Percentiles rank a stretch among this genome's conserved stretches.
Conservation (phyloP, 1,139 yeast genomes). For the Yamadazyma buinensis region DNA sequence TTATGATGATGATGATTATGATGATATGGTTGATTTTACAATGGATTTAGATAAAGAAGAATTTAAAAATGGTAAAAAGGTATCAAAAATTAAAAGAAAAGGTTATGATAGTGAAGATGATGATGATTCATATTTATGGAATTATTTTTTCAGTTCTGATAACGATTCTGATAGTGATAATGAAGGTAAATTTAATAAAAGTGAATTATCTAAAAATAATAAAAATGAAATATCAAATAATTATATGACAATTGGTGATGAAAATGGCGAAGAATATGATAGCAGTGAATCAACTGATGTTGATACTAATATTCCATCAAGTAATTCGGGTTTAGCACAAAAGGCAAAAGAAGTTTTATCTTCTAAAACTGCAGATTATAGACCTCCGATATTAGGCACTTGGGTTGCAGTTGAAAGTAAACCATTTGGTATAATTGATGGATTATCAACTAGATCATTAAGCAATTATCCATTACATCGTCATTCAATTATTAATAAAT, state of each 20-base stretch:
- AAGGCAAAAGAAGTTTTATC: slow-evolving; percentile 87
- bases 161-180: slow-evolving; percentile 30
- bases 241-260: slow-evolving; percentile 2
- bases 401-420: slow-evolving; percentile 79
- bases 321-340: slow-evolving; percentile 48
- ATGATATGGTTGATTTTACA: slow-evolving; percentile 30
- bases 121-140: slow-evolving; percentile 54
- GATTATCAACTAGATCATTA: slow-evolving; percentile 80
- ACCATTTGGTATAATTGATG: slow-evolving; percentile 93
- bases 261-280: slow-evolving; percentile 23
- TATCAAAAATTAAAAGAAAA: slow-evolving; percentile 9
- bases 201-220: neutral
- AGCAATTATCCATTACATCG: slow-evolving; percentile 7
- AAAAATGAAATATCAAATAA: slow-evolving; percentile 1
- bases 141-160: slow-evolving; percentile 49
- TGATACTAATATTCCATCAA: slow-evolving; percentile 63
- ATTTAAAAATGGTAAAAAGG: slow-evolving; percentile 6
- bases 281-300: slow-evolving; percentile 91
- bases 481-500: neutral
- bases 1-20: slow-evolving; percentile 28
- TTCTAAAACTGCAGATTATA: slow-evolving; percentile 74
- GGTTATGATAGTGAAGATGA: slow-evolving; percentile 39
- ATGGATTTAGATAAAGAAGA: slow-evolving; percentile 16
- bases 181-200: neutral
- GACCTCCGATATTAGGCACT: slow-evolving; percentile 91